Evolutionary conservation across 371 early-diverging fungal genomes (phyloP), one percentile per base, ranked within the genome.

Genomic region (Batrachochytrium dendrobatidis): DNA sequence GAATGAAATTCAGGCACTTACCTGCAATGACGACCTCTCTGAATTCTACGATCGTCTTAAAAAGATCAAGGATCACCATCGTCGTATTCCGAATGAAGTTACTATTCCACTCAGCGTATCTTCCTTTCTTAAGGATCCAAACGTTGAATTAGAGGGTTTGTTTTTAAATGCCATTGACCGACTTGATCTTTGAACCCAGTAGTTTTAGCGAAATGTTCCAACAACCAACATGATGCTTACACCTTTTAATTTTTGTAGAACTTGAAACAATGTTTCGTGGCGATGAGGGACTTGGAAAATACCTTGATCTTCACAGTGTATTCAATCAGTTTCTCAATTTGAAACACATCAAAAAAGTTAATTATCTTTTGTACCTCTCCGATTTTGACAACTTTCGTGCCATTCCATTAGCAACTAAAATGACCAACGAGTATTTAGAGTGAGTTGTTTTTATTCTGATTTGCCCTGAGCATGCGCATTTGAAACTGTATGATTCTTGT

Each of bases 181-280:
- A 30, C 55, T 28, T 1, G 1, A 35, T 51, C 24, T 28, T 5
- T 39, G 39, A 39, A n/a, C 39, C 39, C 15, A 12, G 61, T 56
- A 8, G 39, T 10, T 55, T 43, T 5, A 17, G 22, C 48, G 48
- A 46, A 46, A 32, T 5, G 3, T 55, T 26, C 5, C 43, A 10
- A 45, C 26, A 5, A 24, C 31, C 55, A 17, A n/a, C n/a, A n/a
- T n/a, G n/a, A n/a, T 70, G 52, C 35, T 66, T 2, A 46, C 43
- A 12, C n/a, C 60, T 20, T 22, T 44, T 20, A 29, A 12, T 56
- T 20, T 45, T 17, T 32, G 50, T 67, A 78, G 87, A 83, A 30
- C 66, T 95, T 44, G 94, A 95, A 54, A 83, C 78, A 39, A 63
- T 87, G 67, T 96, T 95, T 68, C 87, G 91, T 24, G 96, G 95